These are phyloP conservation scores for Globisporangium polare DNA, from an alignment of 352 stramenopile species.

Conservation along the genomic window DNA sequence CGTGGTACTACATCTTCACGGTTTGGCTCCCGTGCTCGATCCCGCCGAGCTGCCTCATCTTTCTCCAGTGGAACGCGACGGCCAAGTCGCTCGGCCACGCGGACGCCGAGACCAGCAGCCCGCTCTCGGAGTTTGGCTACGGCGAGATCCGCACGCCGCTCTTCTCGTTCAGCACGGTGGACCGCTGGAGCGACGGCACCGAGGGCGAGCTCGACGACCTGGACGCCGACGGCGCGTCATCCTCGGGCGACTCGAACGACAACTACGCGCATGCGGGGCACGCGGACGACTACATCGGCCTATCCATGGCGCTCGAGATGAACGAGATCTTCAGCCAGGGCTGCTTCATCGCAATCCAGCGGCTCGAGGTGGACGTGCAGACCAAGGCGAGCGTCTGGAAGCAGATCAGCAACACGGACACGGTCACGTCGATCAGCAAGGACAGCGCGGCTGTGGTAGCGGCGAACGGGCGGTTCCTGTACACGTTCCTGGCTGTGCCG, in stretches of 20 bases:
- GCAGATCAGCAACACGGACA: conserved; percentile 82
- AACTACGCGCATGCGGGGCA: conserved; percentile 3
- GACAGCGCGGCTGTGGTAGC: conserved; percentile 22
- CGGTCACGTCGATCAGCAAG: conserved; percentile 57
- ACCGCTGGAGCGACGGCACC: conserved; percentile 51
- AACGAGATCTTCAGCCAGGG: conserved; percentile 72
- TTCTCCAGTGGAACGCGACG: conserved; percentile 86
- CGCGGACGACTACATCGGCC: conserved; percentile 60
- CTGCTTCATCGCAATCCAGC: conserved; percentile 80
- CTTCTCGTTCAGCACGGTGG: conserved; percentile 66
- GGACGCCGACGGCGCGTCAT: conserved; percentile 25
- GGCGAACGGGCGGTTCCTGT: conserved; percentile 48
- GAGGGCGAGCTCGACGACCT: conserved; percentile 42
- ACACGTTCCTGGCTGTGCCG: conserved; percentile 82
- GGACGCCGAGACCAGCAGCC: conserved; percentile 32
- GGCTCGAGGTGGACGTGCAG: conserved; percentile 38
- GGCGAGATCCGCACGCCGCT: conserved; percentile 75
- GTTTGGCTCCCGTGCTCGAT: conserved; percentile 86
- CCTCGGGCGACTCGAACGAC: conserved; percentile 8
- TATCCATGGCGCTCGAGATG: conserved; percentile 82
- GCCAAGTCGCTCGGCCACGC: conserved; percentile 76
- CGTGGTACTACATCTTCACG: conserved; percentile 89
- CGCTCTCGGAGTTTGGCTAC: conserved; percentile 57
- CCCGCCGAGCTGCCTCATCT: conserved; percentile 82
- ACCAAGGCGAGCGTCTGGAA: conserved; percentile 48